phyloP scores from a whole-genome alignment of 352 stramenopile genomes.

The Globisporangium nunn region DNA sequence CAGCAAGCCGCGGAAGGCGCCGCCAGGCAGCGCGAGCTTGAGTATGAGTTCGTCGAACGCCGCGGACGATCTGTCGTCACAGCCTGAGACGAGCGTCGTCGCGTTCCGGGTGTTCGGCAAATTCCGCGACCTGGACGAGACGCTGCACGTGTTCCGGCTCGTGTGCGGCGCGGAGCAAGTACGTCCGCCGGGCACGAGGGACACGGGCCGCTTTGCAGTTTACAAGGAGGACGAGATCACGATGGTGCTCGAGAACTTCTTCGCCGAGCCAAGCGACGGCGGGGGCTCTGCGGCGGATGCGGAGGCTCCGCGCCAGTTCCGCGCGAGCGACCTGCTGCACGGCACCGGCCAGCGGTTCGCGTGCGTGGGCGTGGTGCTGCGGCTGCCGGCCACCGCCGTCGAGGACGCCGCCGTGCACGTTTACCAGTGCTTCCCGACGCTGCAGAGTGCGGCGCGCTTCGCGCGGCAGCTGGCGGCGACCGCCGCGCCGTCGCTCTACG shows the following conservation, averaged over 20 bases:
- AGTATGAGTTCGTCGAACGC: neutral
- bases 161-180: slow-evolving; percentile 50
- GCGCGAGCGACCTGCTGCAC: slow-evolving; percentile 34
- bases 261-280: slow-evolving; percentile 9
- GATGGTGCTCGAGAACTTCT: slow-evolving; percentile 68
- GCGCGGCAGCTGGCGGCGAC: slow-evolving; percentile 45
- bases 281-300: neutral
- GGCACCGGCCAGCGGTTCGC: slow-evolving; percentile 68
- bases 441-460: slow-evolving; percentile 71
- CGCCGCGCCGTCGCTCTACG: slow-evolving; percentile 27
- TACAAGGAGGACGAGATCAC: slow-evolving; percentile 85
- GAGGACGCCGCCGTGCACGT: slow-evolving; percentile 63
- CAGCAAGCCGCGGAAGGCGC: neutral
- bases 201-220: slow-evolving; percentile 54
- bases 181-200: slow-evolving; percentile 14
- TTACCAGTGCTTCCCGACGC: slow-evolving; percentile 76
- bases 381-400: slow-evolving; percentile 18
- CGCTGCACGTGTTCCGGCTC: slow-evolving; percentile 60
- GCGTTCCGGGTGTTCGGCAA: slow-evolving; percentile 75
- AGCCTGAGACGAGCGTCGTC: slow-evolving; percentile 13
- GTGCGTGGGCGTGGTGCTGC: slow-evolving; percentile 46
- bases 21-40: neutral
- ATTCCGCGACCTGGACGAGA: slow-evolving; percentile 48
- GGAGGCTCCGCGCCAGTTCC: slow-evolving; percentile 28
- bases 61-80: neutral